Conservation (phyloP, 2,329 filamentous ascomycete genomes). For the Fusarium sp. region DNA sequence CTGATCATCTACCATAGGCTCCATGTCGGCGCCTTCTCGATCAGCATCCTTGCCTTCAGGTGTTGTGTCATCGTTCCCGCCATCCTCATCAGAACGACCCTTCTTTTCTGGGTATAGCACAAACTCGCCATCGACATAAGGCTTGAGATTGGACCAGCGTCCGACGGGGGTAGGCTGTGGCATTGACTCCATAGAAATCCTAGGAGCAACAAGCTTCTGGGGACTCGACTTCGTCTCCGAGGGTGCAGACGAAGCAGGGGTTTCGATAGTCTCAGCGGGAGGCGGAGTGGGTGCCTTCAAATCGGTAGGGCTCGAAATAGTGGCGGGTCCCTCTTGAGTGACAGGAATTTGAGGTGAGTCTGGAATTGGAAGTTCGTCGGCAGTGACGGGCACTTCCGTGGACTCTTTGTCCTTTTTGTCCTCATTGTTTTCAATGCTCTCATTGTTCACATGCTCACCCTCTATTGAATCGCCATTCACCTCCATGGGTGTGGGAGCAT, state of each 20-base stretch:
- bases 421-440: conserved; percentile 9
- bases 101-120: conserved; percentile 54
- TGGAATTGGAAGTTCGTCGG: conserved; percentile 7
- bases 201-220: conserved; percentile 24
- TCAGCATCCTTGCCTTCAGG: conserved; percentile 49
- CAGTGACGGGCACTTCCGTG: background rate
- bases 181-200: conserved; percentile 29
- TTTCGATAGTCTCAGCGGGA: conserved; percentile 28
- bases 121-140: conserved; percentile 55
- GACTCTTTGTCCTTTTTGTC: conserved; percentile 6
- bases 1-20: conserved; percentile 49
- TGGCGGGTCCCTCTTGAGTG: conserved; percentile 23
- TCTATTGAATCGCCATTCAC: conserved; percentile 4
- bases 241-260: conserved; percentile 30
- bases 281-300: conserved; percentile 32
- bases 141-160: conserved; percentile 54
- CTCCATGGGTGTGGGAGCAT: conserved; percentile 2
- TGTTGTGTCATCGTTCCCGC: conserved; percentile 45
- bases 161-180: conserved; percentile 48
- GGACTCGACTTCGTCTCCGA: conserved; percentile 39
- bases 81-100: conserved; percentile 47
- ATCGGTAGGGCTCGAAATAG: conserved; percentile 31
- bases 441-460: conserved; percentile 10
- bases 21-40: conserved; percentile 45
- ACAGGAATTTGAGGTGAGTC: conserved; percentile 21